Conservation (phyloP, 164 flowering plant species). For the Nelumbo lutea region DNA sequence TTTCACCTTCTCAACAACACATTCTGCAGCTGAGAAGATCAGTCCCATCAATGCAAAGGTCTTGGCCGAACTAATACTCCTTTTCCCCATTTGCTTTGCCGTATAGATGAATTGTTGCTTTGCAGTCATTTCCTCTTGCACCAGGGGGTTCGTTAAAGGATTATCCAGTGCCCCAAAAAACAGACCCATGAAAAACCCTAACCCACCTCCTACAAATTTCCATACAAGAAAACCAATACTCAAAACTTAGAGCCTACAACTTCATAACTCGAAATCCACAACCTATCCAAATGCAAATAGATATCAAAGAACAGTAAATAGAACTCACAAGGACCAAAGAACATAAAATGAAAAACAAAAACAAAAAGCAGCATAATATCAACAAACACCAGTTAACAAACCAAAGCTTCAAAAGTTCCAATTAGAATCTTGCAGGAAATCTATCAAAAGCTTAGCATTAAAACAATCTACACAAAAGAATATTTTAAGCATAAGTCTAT, state of each 20-base stretch:
- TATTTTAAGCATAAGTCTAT: neutral
- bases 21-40: conserved; percentile 82
- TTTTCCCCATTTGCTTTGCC: conserved; percentile 83
- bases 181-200: conserved; percentile 80
- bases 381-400: too few relatives aligned
- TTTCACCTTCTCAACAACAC: conserved; percentile 80
- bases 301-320: neutral
- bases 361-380: too few relatives aligned
- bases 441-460: neutral
- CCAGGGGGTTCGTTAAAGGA: conserved; percentile 33
- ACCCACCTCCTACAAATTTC: conserved; percentile 76
- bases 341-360: neutral
- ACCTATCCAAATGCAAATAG: neutral
- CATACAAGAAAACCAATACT: neutral
- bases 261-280: neutral
- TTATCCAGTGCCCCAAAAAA: conserved; percentile 80
- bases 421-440: neutral
- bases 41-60: conserved; percentile 89
- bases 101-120: conserved; percentile 63
- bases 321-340: neutral
- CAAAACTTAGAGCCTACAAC: neutral
- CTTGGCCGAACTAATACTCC: conserved; percentile 73
- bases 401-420: too few relatives aligned
- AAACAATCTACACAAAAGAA: neutral
- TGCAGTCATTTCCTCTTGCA: conserved; percentile 71